Evolutionary conservation across 495 filamentous ascomycete species (phyloP).

Genomic region (Penicillium fimorum): DNA sequence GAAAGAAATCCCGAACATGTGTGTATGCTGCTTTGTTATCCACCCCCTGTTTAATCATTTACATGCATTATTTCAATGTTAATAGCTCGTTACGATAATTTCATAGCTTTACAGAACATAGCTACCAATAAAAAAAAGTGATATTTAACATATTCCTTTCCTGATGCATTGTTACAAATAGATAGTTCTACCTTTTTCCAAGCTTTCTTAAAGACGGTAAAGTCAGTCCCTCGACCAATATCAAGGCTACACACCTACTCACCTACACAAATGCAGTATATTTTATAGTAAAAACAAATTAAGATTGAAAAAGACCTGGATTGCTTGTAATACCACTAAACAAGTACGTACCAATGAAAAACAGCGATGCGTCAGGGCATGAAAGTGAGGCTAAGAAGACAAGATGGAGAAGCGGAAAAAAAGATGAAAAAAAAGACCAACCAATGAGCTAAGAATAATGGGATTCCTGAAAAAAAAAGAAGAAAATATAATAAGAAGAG

Average conservation of each 20-base stretch:
- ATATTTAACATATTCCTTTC: not conserved
- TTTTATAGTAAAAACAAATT: not conserved
- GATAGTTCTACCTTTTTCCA: too few relatives aligned
- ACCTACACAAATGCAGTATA: not conserved
- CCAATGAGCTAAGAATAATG: not conserved
- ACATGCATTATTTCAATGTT: not conserved
- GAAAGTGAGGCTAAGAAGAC: constrained; percentile 13
- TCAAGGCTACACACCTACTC: not conserved
- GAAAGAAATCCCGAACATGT: not conserved
- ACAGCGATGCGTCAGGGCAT: constrained; percentile 8
- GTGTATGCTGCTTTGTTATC: not conserved
- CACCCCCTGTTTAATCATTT: not conserved
- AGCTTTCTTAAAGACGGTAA: not conserved
- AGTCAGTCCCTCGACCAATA: not conserved
- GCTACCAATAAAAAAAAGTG: not conserved
- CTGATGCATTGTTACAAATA: not conserved
- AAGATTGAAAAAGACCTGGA: not conserved
- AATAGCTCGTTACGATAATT: not conserved
- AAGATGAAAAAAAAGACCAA: constrained; percentile 2
- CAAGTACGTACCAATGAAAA: constrained; percentile 6
- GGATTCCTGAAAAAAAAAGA: not conserved
- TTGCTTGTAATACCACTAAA: constrained; percentile 9
- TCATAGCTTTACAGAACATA: not conserved
- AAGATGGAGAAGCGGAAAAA: not conserved
- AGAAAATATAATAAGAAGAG: not conserved